Evolutionary conservation across 257 asterid genomes (phyloP), one percentile per base, ranked within the genome.

Genomic region (Cinchona pubescens): DNA sequence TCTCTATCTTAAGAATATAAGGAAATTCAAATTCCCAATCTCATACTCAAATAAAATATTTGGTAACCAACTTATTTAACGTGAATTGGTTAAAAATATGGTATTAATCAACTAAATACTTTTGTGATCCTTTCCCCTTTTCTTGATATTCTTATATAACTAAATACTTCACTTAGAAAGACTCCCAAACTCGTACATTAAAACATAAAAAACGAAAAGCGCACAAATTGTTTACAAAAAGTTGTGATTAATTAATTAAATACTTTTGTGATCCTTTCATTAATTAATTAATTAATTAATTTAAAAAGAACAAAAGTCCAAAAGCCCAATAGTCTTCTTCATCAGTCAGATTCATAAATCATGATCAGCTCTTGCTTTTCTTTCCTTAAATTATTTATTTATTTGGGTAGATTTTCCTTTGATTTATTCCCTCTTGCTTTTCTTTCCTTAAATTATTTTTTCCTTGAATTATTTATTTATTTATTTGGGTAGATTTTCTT

Each of bases 341-440:
- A 74, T 82, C 71, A 56, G 56, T 69, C 72, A 68, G 75, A 72
- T 71, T 81, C 77, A 80, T 43, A 42, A 21, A 15, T 49, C 19
- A 40, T 40, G 7, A 40, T 23, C 10, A 0, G 67, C 75, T 27
- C 11, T 37, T 13, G 18, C 49, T 37, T 7, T 55, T 35, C 30
- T 11, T 2, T 45, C 72, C 37, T 25, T 40, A 3, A 3, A 42
- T 67, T 42, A 68, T 40, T 72, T 27, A 58, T 32, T 58, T 71
- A 40, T n/a, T n/a, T n/a, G n/a, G n/a, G n/a, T n/a, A n/a, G n/a
- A 56, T 15, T 56, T n/a, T 56, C 11, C 15, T 56, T 56, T n/a
- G 62, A 67, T 66, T 37, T 43, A 67, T 67, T 67, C 32, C n/a
- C 75, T 27, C 11, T 37, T 13, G 18, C 49, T 37, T 7, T 55